Evolutionary conservation across 2,329 filamentous ascomycete genomes (phyloP).

Genomic region (Elsinoe arachidis): DNA sequence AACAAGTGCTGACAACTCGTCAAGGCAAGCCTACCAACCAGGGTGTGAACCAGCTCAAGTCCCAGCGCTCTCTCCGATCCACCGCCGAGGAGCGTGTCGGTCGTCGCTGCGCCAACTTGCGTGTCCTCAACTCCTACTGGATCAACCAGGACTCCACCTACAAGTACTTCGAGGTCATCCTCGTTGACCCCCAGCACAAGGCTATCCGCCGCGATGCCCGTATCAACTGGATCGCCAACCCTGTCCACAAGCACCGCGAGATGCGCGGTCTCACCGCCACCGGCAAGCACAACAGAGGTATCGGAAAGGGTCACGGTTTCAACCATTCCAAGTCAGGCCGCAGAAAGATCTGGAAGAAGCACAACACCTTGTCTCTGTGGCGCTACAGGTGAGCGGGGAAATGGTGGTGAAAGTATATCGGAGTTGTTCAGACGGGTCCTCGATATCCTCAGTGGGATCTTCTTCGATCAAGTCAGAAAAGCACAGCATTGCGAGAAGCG

Average conservation of each 20-base stretch:
- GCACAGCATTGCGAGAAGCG: neutral
- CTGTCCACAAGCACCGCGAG: constrained; percentile 99
- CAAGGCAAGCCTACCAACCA: constrained; percentile 99
- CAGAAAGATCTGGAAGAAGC: constrained; percentile 99
- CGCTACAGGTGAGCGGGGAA: constrained; percentile 68
- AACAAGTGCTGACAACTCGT: constrained; percentile 21
- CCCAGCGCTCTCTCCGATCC: constrained; percentile 96
- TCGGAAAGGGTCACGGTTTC: constrained; percentile 98
- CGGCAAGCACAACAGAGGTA: constrained; percentile 98
- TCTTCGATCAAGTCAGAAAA: neutral
- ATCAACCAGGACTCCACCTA: constrained; percentile 99
- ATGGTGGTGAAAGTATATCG: neutral
- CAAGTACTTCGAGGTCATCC: constrained; percentile 99
- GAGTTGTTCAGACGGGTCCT: neutral
- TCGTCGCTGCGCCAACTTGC: constrained; percentile 96
- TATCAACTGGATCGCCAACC: constrained; percentile 99
- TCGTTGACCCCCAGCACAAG: constrained; percentile 99
- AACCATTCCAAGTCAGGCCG: constrained; percentile 96
- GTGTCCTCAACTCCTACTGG: constrained; percentile 99
- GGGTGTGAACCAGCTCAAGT: constrained; percentile 99
- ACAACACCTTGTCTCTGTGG: constrained; percentile 99
- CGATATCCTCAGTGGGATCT: neutral
- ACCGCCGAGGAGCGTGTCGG: constrained; percentile 99
- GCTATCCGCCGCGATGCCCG: constrained; percentile 97
- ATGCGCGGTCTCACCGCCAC: constrained; percentile 92